These are phyloP conservation scores for Vigna reflexopilosa DNA, from an alignment of 306 rosid genomes.

Conservation along the genomic window DNA sequence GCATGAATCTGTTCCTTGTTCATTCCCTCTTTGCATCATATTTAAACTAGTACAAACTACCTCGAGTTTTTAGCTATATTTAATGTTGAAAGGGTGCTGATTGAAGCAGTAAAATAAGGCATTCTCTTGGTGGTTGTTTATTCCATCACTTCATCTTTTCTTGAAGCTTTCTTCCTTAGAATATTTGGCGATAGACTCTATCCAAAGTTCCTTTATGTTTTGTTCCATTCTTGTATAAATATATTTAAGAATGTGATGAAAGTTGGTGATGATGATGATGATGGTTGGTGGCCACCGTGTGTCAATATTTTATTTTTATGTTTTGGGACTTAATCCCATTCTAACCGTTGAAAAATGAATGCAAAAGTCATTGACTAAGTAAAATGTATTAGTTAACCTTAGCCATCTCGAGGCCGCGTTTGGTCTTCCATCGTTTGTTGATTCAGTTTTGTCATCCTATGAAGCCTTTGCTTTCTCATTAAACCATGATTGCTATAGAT, in stretches of 20 bases:
- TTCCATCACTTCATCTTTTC: slow-evolving; percentile 25
- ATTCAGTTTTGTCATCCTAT: slow-evolving; percentile 28
- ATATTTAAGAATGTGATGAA: neutral
- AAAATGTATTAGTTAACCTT: slow-evolving; percentile 40
- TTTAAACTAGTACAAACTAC: neutral
- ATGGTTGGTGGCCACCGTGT: slow-evolving; percentile 16
- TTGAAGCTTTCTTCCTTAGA: slow-evolving; percentile 16
- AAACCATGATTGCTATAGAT: slow-evolving; percentile 22
- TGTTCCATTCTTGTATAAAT: neutral
- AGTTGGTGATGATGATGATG: neutral
- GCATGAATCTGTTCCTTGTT: slow-evolving; percentile 1
- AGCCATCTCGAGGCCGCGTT: slow-evolving; percentile 38
- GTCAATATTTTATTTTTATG: slow-evolving; percentile 2
- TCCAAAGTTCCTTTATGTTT: slow-evolving; percentile 5
- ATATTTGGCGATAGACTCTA: slow-evolving; percentile 7
- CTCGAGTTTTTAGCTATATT: neutral
- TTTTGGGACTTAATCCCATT: neutral
- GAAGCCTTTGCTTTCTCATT: slow-evolving; percentile 10
- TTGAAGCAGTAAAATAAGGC: slow-evolving; percentile 17
- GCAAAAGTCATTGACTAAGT: slow-evolving; percentile 43
- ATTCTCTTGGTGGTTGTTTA: slow-evolving; percentile 20
- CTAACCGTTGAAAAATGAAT: slow-evolving; percentile 11
- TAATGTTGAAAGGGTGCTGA: slow-evolving; percentile 23
- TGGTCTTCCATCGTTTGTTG: slow-evolving; percentile 17
- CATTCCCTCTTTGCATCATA: slow-evolving; percentile 1